Conservation (phyloP, 139 green algal genomes). For the Micractinium conductrix region DNA sequence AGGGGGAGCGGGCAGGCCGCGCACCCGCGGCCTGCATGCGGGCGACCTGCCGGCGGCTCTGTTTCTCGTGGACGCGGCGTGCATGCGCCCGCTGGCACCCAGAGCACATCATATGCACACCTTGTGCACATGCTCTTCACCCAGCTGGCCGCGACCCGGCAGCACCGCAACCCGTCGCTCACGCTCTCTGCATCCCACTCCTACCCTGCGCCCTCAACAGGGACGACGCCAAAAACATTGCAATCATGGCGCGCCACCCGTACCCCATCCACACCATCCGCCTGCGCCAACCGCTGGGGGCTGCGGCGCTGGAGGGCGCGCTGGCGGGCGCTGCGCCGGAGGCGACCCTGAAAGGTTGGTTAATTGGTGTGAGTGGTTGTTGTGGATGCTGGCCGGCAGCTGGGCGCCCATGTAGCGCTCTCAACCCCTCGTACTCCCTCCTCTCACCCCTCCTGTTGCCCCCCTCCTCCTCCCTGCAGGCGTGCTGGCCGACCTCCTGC, state of each 20-base stretch:
- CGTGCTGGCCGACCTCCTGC: constrained; percentile 47
- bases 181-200: neutral
- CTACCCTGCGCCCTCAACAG: constrained; percentile 19
- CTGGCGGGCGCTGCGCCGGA: constrained; percentile 12
- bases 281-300: constrained; percentile 34
- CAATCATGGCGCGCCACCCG: constrained; percentile 75
- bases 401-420: neutral
- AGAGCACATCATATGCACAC: too few species aligned
- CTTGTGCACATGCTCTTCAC: too few species aligned
- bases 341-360: constrained; percentile 15
- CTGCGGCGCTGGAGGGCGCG: constrained; percentile 30
- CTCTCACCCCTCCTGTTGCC: neutral
- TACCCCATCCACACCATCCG: constrained; percentile 78
- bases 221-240: constrained; percentile 88
- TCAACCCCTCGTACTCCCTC: neutral
- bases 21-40: too few species aligned
- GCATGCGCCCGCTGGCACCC: too few species aligned
- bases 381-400: neutral
- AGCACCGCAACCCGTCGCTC: too few species aligned
- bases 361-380: neutral
- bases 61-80: too few species aligned
- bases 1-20: neutral
- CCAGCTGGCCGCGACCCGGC: too few species aligned
- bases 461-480: neutral
- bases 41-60: too few species aligned